A percentile compares a stretch with the other conserved stretches of the same genome.
phyloP scores from a whole-genome alignment of 352 stramenopile species.

The Hyphochytrium catenoides region DNA sequence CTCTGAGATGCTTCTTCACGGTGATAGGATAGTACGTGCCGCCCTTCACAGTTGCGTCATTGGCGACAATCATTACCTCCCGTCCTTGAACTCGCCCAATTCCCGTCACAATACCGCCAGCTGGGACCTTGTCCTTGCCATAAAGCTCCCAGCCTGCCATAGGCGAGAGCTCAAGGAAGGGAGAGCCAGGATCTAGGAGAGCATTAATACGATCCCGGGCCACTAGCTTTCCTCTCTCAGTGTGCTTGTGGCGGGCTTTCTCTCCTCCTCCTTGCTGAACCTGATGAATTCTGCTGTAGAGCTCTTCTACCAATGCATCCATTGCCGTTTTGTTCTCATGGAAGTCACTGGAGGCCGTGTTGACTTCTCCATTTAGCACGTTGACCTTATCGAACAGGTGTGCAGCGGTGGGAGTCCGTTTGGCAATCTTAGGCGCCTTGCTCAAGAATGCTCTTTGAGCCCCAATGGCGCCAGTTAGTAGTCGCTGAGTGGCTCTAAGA shows the following conservation, averaged over 20 bases:
- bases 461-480: no score
- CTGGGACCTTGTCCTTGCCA: slow-evolving; percentile 31
- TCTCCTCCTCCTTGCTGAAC: slow-evolving; percentile 33
- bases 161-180: slow-evolving; percentile 85
- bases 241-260: slow-evolving; percentile 35
- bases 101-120: slow-evolving; percentile 67
- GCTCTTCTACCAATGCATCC: slow-evolving; percentile 20
- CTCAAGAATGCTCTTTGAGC: no score
- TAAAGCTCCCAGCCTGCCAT: slow-evolving; percentile 66
- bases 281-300: slow-evolving; percentile 14
- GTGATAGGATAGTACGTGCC: slow-evolving; percentile 96
- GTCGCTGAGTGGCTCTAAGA: no score
- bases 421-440: no score
- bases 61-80: slow-evolving; percentile 89
- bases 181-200: slow-evolving; percentile 76
- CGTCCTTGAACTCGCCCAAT: slow-evolving; percentile 54
- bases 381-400: no score
- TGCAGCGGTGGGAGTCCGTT: no score
- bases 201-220: slow-evolving; percentile 78
- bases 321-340: slow-evolving; percentile 27
- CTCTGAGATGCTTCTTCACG: slow-evolving; percentile 89
- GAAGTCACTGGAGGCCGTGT: slow-evolving; percentile 28
- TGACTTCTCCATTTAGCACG: slow-evolving; percentile 29
- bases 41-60: slow-evolving; percentile 95
- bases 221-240: slow-evolving; percentile 39